Evolutionary conservation across 2,329 filamentous ascomycete genomes (phyloP).

Genomic region (Fusarium sp.): DNA sequence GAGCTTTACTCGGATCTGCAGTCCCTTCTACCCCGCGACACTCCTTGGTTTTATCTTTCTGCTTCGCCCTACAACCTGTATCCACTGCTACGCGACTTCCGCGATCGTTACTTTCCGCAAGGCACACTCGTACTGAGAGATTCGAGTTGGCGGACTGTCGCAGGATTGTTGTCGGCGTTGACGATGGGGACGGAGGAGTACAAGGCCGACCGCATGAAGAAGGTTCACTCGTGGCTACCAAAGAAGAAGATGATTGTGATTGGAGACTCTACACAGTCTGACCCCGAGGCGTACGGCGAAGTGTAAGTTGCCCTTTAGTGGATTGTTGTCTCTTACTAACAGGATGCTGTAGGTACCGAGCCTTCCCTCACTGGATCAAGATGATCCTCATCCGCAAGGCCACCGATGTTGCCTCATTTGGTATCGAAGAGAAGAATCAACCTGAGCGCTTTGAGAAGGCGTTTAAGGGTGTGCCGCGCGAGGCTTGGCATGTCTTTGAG

Average conservation of each 20-base stretch:
- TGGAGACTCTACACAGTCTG: conserved; percentile 91
- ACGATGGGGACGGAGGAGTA: conserved; percentile 87
- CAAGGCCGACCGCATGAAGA: conserved; percentile 83
- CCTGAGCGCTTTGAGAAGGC: conserved; percentile 83
- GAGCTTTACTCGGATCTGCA: conserved; percentile 80
- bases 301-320: conserved; percentile 62
- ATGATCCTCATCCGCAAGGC: conserved; percentile 90
- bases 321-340: conserved; percentile 21
- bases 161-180: conserved; percentile 81
- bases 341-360: conserved; percentile 61
- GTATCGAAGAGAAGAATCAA: conserved; percentile 80
- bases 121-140: conserved; percentile 89
- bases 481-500: conserved; percentile 86
- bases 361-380: conserved; percentile 80
- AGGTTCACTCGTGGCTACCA: conserved; percentile 84
- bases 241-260: conserved; percentile 83
- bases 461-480: conserved; percentile 78
- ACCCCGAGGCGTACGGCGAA: conserved; percentile 90
- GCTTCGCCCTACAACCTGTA: conserved; percentile 96
- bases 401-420: conserved; percentile 74
- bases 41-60: conserved; percentile 92
- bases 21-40: conserved; percentile 62
- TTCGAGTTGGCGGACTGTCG: conserved; percentile 85
- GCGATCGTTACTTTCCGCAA: conserved; percentile 75
- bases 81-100: conserved; percentile 83